Percentiles rank a stretch among this genome's conserved stretches.
Conservation (phyloP, 257 asterid genomes). For the Solanum tarijense region DNA sequence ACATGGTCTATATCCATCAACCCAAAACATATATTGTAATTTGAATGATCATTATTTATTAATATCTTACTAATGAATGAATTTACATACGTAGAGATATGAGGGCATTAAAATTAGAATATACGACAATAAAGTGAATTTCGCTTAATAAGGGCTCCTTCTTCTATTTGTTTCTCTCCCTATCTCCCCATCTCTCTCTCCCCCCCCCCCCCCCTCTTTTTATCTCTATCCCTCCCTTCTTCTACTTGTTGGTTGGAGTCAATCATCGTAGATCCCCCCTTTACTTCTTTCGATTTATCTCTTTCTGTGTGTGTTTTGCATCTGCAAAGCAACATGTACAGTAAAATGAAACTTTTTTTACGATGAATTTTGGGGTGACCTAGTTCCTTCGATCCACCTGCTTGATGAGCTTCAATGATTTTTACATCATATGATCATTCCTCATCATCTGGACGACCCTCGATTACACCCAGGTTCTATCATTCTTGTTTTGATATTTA, state of each 20-base stretch:
- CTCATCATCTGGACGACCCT: accelerated
- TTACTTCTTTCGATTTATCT: neutral
- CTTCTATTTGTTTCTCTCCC: neutral
- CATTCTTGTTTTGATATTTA: neutral
- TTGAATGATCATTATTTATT: neutral
- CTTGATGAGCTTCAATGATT: no score
- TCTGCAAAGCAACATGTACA: no score
- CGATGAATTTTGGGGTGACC: no score
- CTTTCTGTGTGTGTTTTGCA: neutral
- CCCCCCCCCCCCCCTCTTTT: no score
- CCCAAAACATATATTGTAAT: neutral
- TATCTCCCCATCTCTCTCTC: neutral
- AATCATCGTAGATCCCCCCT: neutral
- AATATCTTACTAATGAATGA: no score
- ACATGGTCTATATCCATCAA: neutral
- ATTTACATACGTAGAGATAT: neutral
- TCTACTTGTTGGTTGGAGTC: neutral
- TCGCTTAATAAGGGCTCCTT: neutral
- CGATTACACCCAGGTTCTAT: neutral
- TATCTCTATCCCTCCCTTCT: neutral
- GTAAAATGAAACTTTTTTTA: no score
- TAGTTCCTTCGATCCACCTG: no score
- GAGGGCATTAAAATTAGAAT: neutral
- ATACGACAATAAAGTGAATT: neutral
- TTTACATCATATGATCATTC: neutral